Percentiles rank a stretch among this genome's conserved stretches.
Evolutionary conservation across 2,329 filamentous ascomycete species (phyloP).

Genomic region (Alternaria sp.): DNA sequence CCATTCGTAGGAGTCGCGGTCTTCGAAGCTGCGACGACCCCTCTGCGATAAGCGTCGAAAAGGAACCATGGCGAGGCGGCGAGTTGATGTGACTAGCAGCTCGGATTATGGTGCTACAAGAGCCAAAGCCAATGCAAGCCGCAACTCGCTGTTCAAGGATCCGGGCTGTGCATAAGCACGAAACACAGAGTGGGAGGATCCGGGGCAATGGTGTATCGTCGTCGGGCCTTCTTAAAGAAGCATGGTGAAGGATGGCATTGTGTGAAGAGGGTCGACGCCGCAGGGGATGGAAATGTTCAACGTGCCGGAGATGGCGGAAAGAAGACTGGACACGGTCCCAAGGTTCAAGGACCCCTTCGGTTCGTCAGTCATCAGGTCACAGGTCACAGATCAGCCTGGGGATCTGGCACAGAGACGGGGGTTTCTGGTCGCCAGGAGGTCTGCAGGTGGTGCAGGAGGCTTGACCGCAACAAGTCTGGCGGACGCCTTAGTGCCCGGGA

Average conservation of each 20-base stretch:
- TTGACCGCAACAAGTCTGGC: constrained; percentile 18
- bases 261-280: constrained; percentile 22
- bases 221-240: constrained; percentile 30
- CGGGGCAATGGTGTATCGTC: constrained; percentile 12
- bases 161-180: constrained; percentile 41
- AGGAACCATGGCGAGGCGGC: constrained; percentile 32
- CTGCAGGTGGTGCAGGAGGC: constrained; percentile 25
- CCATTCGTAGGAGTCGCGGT: constrained; percentile 42
- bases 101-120: constrained; percentile 35
- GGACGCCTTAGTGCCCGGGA: constrained; percentile 28
- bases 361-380: constrained; percentile 32
- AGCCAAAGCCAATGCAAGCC: constrained; percentile 25
- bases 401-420: constrained; percentile 27
- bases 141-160: constrained; percentile 30
- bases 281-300: constrained; percentile 20
- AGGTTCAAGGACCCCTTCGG: constrained; percentile 20
- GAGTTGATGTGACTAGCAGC: constrained; percentile 24
- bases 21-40: constrained; percentile 28
- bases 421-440: constrained; percentile 34
- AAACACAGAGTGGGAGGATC: constrained; percentile 11
- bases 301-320: constrained; percentile 22
- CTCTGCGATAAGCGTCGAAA: constrained; percentile 34
- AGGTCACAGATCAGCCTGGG: constrained; percentile 25
- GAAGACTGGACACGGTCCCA: constrained; percentile 23
- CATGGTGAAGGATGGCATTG: constrained; percentile 30